Base-by-base conservation (phyloP, 2,329 filamentous ascomycete genomes). In the Fusarium nygamai region DNA sequence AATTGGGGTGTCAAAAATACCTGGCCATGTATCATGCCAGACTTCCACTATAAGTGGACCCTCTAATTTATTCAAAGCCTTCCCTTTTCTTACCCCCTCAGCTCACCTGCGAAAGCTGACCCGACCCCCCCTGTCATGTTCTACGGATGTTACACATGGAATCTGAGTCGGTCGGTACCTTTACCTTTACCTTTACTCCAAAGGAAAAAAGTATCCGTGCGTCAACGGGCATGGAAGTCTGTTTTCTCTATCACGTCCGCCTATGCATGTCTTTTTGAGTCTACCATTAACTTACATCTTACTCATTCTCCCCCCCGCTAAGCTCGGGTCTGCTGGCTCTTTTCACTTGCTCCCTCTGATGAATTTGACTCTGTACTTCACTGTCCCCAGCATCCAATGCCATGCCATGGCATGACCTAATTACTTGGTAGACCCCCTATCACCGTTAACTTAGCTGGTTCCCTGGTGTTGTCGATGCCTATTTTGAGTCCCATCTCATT, bases 101-200 rank as follows among this genome's bases (percentile, higher is more conserved):
- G n/a, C 48, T 51, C 48, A 58, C 65, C 67, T 64, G 64, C 59
- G 34, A 63, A 54, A 53, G 36, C 51, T 65, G 67, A 56, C 54
- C 67, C 60, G 29, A 34, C 33, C 43, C 38, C 46, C 64, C 64
- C 62, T 61, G 62, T 56, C 34, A 29, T 59, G 43, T 36, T 48
- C 68, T 43, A 41, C 57, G 50, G 67, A 74, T 76, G 75, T 77
- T 73, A 69, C 73, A 78, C 75, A 77, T 78, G 68, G 64, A 77
- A 75, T 75, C 66, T 75, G 71, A 75, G 74, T 74, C 53, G 71
- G 67, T 59, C 56, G 63, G 65, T 71, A 71, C 71, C 67, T 74
- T 69, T 69, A 50, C n/a, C 47, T 53, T 53, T 67, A 71, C 63
- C 67, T 74, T 66, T 69, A 56, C 29, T 36, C 34, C 19, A 56